Evolutionary conservation across 768 basidiomycete species (phyloP).

Genomic region (Symmetrospora coprosmae): DNA sequence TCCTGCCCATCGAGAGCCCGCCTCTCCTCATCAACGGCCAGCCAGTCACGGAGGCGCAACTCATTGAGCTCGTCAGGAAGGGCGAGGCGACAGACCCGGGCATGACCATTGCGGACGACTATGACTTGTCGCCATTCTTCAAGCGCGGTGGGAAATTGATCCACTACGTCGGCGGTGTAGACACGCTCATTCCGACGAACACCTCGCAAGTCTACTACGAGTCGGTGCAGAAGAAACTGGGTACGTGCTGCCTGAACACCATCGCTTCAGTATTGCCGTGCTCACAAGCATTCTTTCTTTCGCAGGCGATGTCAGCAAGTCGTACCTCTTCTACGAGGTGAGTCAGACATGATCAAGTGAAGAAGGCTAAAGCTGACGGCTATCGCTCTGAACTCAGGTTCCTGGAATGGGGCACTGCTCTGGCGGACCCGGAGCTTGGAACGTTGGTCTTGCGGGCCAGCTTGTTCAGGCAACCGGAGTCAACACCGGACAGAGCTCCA

Average conservation of each 20-base stretch:
- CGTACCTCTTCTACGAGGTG: constrained; percentile 8
- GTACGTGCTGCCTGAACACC: neutral
- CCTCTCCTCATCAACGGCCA: neutral
- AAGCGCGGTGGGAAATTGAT: constrained; percentile 21
- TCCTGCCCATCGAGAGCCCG: neutral
- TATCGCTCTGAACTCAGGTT: too few relatives aligned
- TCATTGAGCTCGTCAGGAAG: constrained; percentile 15
- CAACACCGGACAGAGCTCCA: neutral
- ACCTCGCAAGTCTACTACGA: constrained; percentile 5
- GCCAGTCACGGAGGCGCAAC: neutral
- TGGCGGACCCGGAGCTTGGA: constrained; percentile 13
- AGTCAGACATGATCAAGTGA: too few relatives aligned
- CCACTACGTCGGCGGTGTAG: constrained; percentile 22
- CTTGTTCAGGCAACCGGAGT: neutral
- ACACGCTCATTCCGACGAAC: constrained; percentile 24
- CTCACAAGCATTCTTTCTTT: neutral
- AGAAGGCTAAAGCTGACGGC: too few relatives aligned
- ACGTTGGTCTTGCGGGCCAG: constrained; percentile 19
- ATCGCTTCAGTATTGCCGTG: neutral
- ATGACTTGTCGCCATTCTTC: constrained; percentile 23
- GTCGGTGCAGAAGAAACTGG: neutral
- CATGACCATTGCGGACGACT: constrained; percentile 17
- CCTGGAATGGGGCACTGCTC: constrained; percentile 14
- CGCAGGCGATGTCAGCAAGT: constrained; percentile 1
- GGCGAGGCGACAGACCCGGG: constrained; percentile 26